These are phyloP conservation scores for Euryodendron excelsum DNA, from an alignment of 148 eudicot species.

Conservation along the genomic window DNA sequence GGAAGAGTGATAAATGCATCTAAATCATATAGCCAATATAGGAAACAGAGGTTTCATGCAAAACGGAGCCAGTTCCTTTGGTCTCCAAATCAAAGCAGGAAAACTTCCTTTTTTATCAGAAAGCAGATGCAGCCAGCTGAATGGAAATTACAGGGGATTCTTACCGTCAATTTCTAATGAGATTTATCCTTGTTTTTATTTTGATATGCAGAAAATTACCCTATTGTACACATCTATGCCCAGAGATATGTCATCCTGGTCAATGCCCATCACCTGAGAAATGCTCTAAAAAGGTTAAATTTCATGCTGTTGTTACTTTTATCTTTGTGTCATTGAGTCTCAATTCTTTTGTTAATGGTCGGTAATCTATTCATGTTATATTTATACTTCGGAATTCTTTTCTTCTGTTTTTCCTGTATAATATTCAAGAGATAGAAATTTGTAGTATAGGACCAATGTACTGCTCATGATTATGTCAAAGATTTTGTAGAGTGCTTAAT, in stretches of 20 bases:
- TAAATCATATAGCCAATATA: background rate
- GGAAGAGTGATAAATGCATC: background rate
- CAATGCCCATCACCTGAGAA: conserved; percentile 83
- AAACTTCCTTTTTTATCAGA: background rate
- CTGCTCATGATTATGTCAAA: background rate
- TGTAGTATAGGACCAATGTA: background rate
- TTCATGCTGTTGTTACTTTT: background rate
- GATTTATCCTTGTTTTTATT: background rate
- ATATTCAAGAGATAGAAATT: background rate
- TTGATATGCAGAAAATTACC: conserved; percentile 68
- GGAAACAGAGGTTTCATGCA: background rate
- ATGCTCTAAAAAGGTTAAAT: conserved; percentile 88
- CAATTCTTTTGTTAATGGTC: background rate
- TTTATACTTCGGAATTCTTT: background rate
- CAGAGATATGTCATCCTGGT: conserved; percentile 88
- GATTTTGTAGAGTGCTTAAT: background rate
- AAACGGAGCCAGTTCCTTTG: background rate
- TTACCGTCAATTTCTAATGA: background rate
- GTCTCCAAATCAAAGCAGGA: background rate
- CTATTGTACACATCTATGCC: conserved; percentile 83
- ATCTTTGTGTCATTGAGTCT: background rate
- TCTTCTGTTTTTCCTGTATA: background rate
- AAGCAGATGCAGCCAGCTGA: background rate
- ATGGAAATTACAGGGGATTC: background rate
- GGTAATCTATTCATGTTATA: background rate